A percentile compares a stretch with the other conserved stretches of the same genome.
These are phyloP conservation scores for Rosellinia necatrix DNA, from an alignment of 2,329 filamentous ascomycete genomes.

Conservation along the genomic window DNA sequence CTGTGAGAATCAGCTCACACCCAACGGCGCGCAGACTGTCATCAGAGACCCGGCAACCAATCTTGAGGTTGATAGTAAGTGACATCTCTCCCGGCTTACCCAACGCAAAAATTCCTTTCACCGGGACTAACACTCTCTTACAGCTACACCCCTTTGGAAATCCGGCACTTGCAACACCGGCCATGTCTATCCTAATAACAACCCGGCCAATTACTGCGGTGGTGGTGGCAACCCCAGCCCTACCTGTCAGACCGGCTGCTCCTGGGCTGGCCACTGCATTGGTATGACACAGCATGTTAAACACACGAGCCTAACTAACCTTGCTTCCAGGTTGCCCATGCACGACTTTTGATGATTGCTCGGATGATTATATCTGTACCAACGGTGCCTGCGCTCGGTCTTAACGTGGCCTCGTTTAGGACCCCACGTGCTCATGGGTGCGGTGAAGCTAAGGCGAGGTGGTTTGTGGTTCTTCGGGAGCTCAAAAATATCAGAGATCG, in stretches of 20 bases:
- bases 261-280: constrained; percentile 29
- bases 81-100: not conserved
- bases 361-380: constrained; percentile 28
- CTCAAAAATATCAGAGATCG: too few species aligned
- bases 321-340: constrained; percentile 25
- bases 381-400: constrained; percentile 23
- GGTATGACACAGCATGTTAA: constrained; percentile 6
- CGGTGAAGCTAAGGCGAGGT: too few species aligned
- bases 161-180: constrained; percentile 33
- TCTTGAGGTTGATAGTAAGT: constrained; percentile 42
- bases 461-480: too few species aligned
- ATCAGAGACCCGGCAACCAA: constrained; percentile 39
- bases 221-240: not conserved
- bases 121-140: constrained; percentile 8
- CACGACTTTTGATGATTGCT: constrained; percentile 27
- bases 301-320: not conserved
- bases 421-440: too few species aligned
- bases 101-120: not conserved
- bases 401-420: not conserved
- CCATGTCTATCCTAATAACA: constrained; percentile 29
- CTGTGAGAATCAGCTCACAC: constrained; percentile 45
- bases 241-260: constrained; percentile 29
- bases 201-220: constrained; percentile 28
- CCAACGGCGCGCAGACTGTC: constrained; percentile 35
- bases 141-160: constrained; percentile 33